Base-by-base conservation (phyloP, 106 monocot genomes). In the Allium sativum region DNA sequence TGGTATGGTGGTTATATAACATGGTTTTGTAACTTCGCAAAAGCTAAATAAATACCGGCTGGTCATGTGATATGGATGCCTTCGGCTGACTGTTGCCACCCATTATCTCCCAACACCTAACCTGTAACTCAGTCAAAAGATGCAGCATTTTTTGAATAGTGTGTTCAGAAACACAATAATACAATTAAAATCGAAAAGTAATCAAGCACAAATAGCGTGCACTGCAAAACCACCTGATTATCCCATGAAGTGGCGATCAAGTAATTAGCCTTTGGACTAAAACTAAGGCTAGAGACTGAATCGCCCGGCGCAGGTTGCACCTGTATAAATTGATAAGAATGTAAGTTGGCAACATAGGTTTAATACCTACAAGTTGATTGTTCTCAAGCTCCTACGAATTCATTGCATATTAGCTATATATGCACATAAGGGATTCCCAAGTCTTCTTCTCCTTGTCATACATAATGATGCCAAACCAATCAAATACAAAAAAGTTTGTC, bases 171-270 rank as follows among this genome's bases (percentile, higher is more conserved):
- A 31, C 31, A 31, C 31, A 31, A 31, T 31, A 31, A 31, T 31
- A 31, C 31, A 31, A 1, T 31, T 31, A 31, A 31, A 31, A 31
- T 31, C 2, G 0, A 40, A n/a, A 54, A 65, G 2, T 61, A 60
- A 20, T 2, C 50, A 48, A 45, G 6, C 44, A 16, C 31, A 31
- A 22, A 31, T 31, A 31, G 31, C 31, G 5, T 31, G 31, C 31
- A 31, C 31, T 31, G 31, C 5, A 31, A 31, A 31, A 31, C 31
- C 31, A 94, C 94, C 81, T 95, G 96, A 70, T 96, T 96, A 76
- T 96, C 96, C 96, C 96, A 96, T 47, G 96, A 96, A 60, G 96
- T 96, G 22, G 91, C 82, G 12, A 91, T 76, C 55, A 96, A 69
- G 51, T 84, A 79, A 76, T 96, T 96, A 9, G 79, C 87, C 67